Percentiles rank a stretch among this genome's conserved stretches.
Conservation (phyloP, 148 eudicot genomes). For the Polygonum maritimum region DNA sequence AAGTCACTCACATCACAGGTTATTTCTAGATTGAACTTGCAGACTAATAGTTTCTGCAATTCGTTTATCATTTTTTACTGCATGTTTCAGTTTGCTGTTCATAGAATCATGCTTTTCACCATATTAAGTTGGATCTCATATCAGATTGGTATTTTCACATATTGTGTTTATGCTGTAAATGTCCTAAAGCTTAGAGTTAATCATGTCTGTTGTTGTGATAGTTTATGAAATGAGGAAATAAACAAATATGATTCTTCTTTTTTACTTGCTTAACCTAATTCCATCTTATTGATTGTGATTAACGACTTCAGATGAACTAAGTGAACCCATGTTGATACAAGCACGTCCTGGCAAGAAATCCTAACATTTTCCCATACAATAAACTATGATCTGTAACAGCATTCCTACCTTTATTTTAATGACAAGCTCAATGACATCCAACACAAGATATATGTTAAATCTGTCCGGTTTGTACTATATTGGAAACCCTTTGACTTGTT, state of each 20-base stretch:
- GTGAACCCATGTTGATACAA: background rate
- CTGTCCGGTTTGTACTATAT: background rate
- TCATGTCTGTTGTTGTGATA: background rate
- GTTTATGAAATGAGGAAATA: background rate
- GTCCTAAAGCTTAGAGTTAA: background rate
- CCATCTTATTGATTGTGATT: background rate
- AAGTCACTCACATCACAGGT: conserved; percentile 92
- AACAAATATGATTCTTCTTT: background rate
- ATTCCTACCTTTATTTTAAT: background rate
- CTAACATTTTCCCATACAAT: background rate
- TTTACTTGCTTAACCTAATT: background rate
- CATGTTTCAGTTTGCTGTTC: background rate
- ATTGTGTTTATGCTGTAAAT: background rate
- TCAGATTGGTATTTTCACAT: no score
- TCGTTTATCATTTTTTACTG: background rate
- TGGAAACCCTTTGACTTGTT: background rate
- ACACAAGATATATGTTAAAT: background rate
- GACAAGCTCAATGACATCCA: background rate
- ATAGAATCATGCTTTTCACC: background rate
- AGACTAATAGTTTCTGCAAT: background rate
- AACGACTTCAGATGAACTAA: background rate
- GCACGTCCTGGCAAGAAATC: background rate
- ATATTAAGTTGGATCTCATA: background rate
- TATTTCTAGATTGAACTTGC: conserved; percentile 5
- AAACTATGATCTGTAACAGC: background rate